Percentiles rank a stretch among this genome's conserved stretches.
phyloP scores from a whole-genome alignment of 768 basidiomycete genomes.

The Rhodotorula diobovata region DNA sequence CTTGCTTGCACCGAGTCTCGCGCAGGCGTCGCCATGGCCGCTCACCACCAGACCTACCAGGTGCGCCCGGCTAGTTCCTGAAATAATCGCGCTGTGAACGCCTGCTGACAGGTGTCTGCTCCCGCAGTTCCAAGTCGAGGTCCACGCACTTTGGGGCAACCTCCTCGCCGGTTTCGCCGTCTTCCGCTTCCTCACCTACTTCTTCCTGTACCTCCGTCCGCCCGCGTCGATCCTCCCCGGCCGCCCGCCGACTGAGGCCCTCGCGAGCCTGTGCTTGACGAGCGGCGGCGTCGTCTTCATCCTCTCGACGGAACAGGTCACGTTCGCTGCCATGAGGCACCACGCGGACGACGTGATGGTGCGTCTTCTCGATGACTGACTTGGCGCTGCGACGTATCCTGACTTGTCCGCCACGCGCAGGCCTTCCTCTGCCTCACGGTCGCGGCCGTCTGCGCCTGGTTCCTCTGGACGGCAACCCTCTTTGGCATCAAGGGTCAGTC shows the following conservation, averaged over 20 bases:
- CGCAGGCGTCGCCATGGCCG: slow-evolving; percentile 88
- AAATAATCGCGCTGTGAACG: too few species aligned
- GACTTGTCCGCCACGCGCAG: background rate
- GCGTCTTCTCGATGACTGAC: slow-evolving; percentile 37
- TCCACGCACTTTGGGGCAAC: slow-evolving; percentile 87
- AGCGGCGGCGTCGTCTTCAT: slow-evolving; percentile 80
- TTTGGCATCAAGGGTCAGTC: slow-evolving; percentile 67
- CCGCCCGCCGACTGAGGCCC: slow-evolving; percentile 85
- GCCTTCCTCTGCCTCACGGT: slow-evolving; percentile 64
- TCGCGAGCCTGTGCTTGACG: slow-evolving; percentile 79
- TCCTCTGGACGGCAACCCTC: slow-evolving; percentile 73
- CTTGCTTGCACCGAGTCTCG: slow-evolving; percentile 70
- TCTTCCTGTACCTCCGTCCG: slow-evolving; percentile 79
- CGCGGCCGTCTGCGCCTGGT: slow-evolving; percentile 77
- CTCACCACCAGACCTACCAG: slow-evolving; percentile 81
- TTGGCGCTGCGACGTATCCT: background rate
- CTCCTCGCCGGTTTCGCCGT: slow-evolving; percentile 72
- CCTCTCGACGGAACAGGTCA: slow-evolving; percentile 69
- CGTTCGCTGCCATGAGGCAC: slow-evolving; percentile 82
- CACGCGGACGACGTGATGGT: slow-evolving; percentile 66
- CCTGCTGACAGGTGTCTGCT: too few species aligned
- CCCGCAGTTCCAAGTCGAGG: slow-evolving; percentile 94
- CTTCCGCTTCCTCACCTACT: slow-evolving; percentile 81
- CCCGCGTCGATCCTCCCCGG: slow-evolving; percentile 55
- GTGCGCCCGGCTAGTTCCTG: too few species aligned